Conservation (phyloP, 352 stramenopile species). For the Globisporangium acanthophoron region DNA sequence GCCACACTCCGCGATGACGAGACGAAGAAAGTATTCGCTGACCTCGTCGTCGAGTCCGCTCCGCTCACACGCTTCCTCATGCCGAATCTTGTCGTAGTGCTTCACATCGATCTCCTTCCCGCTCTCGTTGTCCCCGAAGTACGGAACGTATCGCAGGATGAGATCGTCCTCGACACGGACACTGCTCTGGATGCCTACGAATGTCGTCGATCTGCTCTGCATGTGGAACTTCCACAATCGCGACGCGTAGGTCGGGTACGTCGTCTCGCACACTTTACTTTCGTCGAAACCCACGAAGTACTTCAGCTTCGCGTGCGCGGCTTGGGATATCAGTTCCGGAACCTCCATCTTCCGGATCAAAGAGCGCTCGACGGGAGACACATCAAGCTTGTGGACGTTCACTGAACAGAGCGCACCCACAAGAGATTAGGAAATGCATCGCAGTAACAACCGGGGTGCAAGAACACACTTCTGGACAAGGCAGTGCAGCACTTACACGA, state of each 20-base stretch:
- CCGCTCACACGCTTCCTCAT: constrained; percentile 25
- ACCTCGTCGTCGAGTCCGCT: constrained; percentile 59
- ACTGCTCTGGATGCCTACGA: constrained; percentile 61
- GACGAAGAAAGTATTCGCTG: constrained; percentile 65
- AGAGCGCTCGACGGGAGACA: constrained; percentile 21
- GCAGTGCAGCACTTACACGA: constrained; percentile 11
- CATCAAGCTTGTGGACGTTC: constrained; percentile 1
- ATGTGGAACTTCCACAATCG: constrained; percentile 32
- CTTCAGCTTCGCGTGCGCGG: constrained; percentile 21
- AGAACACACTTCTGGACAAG: neutral
- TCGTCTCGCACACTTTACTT: constrained; percentile 13
- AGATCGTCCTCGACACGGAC: constrained; percentile 83
- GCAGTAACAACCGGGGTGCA: too few relatives aligned
- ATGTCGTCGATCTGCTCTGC: constrained; percentile 65
- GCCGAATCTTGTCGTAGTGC: constrained; percentile 52
- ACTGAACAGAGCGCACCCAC: neutral
- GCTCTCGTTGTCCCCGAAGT: constrained; percentile 90
- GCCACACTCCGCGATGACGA: constrained; percentile 52
- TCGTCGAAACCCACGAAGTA: constrained; percentile 28
- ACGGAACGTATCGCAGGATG: constrained; percentile 87
- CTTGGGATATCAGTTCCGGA: constrained; percentile 19
- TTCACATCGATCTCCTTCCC: constrained; percentile 71
- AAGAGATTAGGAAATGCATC: neutral
- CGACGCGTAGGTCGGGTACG: constrained; percentile 24
- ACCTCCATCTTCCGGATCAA: constrained; percentile 41